Evolutionary conservation across 805 yeast genomes (phyloP), one percentile per base, ranked within the genome.

Genomic region (Lipomyces lipofer): DNA sequence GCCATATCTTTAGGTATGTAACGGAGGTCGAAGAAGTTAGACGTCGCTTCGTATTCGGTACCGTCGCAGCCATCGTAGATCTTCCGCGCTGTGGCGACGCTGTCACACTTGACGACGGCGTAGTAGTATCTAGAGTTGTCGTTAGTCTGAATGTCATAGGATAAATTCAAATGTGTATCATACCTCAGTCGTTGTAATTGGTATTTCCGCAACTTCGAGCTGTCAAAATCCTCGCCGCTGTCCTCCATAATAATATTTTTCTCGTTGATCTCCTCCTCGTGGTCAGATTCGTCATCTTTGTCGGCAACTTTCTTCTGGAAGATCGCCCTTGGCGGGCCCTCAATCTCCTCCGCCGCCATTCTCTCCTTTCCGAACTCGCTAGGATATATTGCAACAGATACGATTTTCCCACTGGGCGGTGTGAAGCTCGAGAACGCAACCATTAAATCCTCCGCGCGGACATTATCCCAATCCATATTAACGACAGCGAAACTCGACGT

Each of bases 391-490:
- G 81, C 67, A 7, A 94, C 84, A n/a, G 83, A 80, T 43, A 73
- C 68, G 51, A 92, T 85, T 43, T 75, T 73, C 1, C 95, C 95
- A 32, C 79, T 83, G 21, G 81, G 71, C 17, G 96, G 96, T 21
- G 87, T 84, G 72, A 92, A 94, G 51, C 95, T 82, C 6, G 83
- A 73, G 64, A 92, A 89, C 0, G 98, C 85, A 3, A 95, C 95
- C 85, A 88, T 81, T 59, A 92, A 73, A 68, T 94, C 98, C 3
- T 81, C 81, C 0, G 98, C 86, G 43, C 82, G 79, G n/a, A 94
- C 78, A 66, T 94, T 87, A 64, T 94, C 99, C 99, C 99, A 94
- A 68, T 94, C 99, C 79, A 94, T 75, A 66, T 94, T 94, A 28
- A 94, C 98, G 1, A 85, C 96, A 0, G 99, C 99, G 66, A 94